Conservation (phyloP, 1,284 basidiomycete species). For the Marasmius sp. region DNA sequence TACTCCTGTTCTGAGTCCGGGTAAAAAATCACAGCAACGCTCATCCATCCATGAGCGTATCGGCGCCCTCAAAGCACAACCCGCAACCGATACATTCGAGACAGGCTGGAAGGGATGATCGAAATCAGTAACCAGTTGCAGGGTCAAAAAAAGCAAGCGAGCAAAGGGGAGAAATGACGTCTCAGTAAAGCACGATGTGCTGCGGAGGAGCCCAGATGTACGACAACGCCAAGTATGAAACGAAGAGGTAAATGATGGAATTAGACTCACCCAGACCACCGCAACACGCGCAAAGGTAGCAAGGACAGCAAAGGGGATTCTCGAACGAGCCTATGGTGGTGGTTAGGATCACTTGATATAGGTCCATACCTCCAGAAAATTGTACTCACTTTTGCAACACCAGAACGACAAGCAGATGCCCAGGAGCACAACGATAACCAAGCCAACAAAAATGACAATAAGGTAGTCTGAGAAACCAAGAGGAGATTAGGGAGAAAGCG, state of each 20-base stretch:
- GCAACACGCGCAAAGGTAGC: conserved; percentile 65
- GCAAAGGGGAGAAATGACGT: background rate
- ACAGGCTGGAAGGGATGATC: conserved; percentile 34
- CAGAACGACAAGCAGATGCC: conserved; percentile 56
- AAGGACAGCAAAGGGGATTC: conserved; percentile 62
- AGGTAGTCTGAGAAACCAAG: conserved; percentile 41
- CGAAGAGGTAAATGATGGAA: background rate
- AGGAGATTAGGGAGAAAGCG: background rate
- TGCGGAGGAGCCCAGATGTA: conserved; percentile 1
- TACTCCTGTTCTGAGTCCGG: no score
- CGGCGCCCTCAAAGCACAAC: conserved; percentile 48
- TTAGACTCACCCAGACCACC: conserved; percentile 57
- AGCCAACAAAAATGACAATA: conserved; percentile 56
- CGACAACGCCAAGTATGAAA: background rate
- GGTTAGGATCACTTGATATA: conserved; percentile 1
- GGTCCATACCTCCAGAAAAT: background rate
- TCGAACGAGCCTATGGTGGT: conserved; percentile 45
- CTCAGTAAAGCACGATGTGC: conserved; percentile 8
- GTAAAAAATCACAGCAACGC: no score
- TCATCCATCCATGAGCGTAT: conserved; percentile 22
- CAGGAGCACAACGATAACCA: conserved; percentile 48
- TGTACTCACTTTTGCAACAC: conserved; percentile 51
- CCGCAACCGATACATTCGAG: conserved; percentile 57
- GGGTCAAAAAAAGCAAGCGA: background rate
- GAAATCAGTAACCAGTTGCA: background rate